Conservation (phyloP, 1,284 basidiomycete genomes). For the Neolentinus lepideus region DNA sequence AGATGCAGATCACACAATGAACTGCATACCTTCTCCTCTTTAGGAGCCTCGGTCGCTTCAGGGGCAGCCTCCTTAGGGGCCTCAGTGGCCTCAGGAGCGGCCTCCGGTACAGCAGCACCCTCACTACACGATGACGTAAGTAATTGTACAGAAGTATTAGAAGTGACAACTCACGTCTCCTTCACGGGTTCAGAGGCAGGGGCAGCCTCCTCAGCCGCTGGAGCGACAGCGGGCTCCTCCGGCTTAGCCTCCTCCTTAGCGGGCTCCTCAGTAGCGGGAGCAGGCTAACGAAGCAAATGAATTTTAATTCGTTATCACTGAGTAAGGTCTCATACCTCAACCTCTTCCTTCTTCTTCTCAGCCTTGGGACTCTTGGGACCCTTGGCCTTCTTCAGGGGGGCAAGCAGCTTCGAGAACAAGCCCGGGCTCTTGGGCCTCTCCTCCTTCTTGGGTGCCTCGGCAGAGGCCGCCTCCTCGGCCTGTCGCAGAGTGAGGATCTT, state of each 20-base stretch:
- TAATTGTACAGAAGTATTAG: background rate
- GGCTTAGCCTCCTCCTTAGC: constrained; percentile 23
- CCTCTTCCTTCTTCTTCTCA: constrained; percentile 62
- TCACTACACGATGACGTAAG: constrained; percentile 17
- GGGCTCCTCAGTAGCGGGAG: constrained; percentile 18
- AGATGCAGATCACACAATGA: background rate
- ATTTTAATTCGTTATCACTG: constrained; percentile 5
- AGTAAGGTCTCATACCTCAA: constrained; percentile 37
- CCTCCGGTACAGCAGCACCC: constrained; percentile 20
- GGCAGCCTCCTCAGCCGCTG: constrained; percentile 24
- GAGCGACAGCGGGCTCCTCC: constrained; percentile 24
- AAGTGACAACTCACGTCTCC: constrained; percentile 40
- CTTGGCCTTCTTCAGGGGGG: constrained; percentile 51
- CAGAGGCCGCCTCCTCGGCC: constrained; percentile 33
- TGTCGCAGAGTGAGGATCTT: constrained; percentile 6
- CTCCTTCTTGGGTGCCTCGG: constrained; percentile 50
- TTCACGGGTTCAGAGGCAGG: constrained; percentile 42
- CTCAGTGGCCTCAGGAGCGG: constrained; percentile 29
- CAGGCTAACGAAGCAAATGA: constrained; percentile 7
- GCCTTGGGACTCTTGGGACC: constrained; percentile 45
- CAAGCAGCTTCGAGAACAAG: constrained; percentile 62
- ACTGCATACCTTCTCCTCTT: constrained; percentile 56
- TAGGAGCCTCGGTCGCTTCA: constrained; percentile 1
- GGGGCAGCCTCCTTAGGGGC: constrained; percentile 9
- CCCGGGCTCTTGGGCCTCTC: constrained; percentile 73